Evolutionary conservation across 371 early-diverging fungal species (phyloP).

Genomic region (Apophysomyces ossiformis): DNA sequence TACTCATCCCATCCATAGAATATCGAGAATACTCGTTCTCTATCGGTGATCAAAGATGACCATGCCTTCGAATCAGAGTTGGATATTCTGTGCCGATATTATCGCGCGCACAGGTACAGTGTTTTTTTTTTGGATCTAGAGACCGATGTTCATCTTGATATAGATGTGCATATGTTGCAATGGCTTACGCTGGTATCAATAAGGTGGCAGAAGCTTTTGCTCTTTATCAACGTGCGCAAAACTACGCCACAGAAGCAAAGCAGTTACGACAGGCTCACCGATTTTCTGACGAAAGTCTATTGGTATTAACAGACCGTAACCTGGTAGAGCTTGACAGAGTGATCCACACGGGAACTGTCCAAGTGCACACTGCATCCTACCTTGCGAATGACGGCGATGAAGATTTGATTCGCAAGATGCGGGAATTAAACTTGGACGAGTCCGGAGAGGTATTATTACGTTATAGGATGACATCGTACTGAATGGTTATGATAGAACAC

Average conservation of each 20-base stretch:
- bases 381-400: conserved; percentile 47
- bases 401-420: conserved; percentile 44
- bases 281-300: conserved; percentile 38
- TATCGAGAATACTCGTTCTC: conserved; percentile 56
- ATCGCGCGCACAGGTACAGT: conserved; percentile 55
- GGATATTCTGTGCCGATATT: conserved; percentile 54
- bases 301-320: conserved; percentile 48
- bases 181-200: conserved; percentile 50
- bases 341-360: conserved; percentile 59
- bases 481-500: conserved; percentile 29
- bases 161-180: conserved; percentile 59
- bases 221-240: conserved; percentile 66
- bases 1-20: conserved; percentile 36
- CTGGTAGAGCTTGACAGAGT: conserved; percentile 48
- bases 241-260: conserved; percentile 57
- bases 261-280: conserved; percentile 40
- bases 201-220: conserved; percentile 63
- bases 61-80: conserved; percentile 56
- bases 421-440: conserved; percentile 46
- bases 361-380: conserved; percentile 64
- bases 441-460: conserved; percentile 34
- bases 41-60: conserved; percentile 58
- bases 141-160: background rate
- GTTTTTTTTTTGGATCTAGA: background rate
- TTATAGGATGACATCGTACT: background rate